These are phyloP conservation scores for Berberis thunbergii DNA, from an alignment of 164 flowering plant species.

Conservation along the genomic window DNA sequence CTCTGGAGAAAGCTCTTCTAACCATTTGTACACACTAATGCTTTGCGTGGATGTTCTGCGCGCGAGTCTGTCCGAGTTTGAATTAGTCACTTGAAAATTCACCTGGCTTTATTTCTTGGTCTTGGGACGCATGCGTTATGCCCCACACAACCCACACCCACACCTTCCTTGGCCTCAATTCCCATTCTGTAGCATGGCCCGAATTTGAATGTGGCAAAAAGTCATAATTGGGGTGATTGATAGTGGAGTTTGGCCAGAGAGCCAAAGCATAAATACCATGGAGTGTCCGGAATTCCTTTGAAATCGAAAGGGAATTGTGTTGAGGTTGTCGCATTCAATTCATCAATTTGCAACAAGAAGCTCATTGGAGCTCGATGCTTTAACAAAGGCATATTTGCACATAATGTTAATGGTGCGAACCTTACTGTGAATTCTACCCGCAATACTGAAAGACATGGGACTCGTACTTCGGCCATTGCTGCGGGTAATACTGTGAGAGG, in stretches of 20 bases:
- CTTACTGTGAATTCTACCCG: no score
- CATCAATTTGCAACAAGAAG: no score
- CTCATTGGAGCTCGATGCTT: no score
- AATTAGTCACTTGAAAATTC: constrained; percentile 3
- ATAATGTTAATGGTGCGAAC: no score
- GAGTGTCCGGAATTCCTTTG: constrained; percentile 2
- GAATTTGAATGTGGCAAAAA: constrained; percentile 7
- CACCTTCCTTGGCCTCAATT: constrained; percentile 11
- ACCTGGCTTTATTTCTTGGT: constrained; percentile 2
- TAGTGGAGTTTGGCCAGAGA: constrained; percentile 17
- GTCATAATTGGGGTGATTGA: constrained; percentile 14
- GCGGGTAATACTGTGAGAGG: no score
- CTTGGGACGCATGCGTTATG: constrained; percentile 1
- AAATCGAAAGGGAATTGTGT: constrained; percentile 12
- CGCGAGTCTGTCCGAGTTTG: constrained; percentile 5
- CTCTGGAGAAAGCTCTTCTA: background rate
- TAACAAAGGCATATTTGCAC: no score
- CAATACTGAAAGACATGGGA: no score
- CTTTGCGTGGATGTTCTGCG: background rate
- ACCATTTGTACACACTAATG: constrained; percentile 1
- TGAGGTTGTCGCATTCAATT: no score
- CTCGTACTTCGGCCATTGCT: no score
- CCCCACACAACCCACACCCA: constrained; percentile 6
- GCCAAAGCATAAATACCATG: constrained; percentile 12
- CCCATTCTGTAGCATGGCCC: constrained; percentile 6